Conservation (phyloP, 257 asterid genomes). For the Schizonepeta tenuifolia region DNA sequence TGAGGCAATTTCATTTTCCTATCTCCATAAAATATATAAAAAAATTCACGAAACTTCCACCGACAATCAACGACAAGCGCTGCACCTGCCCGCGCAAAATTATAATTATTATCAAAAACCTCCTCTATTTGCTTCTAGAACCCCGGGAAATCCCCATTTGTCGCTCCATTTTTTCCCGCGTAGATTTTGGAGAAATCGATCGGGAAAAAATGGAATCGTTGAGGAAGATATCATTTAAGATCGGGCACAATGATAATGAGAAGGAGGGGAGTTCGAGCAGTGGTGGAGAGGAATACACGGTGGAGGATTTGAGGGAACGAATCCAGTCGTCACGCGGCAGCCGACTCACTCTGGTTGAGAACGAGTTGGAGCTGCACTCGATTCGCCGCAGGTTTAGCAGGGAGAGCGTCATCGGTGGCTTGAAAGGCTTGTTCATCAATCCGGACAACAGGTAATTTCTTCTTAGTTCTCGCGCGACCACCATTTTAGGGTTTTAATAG, state of each 20-base stretch:
- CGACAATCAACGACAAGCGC: neutral
- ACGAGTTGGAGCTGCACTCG: slow-evolving; percentile 49
- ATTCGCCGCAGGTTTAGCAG: slow-evolving; percentile 54
- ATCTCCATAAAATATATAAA: neutral
- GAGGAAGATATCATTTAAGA: slow-evolving; percentile 33
- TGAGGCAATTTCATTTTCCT: neutral
- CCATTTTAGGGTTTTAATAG: slow-evolving; percentile 11
- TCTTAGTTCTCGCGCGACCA: neutral
- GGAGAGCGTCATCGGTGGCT: slow-evolving; percentile 55
- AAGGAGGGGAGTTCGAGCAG: slow-evolving; percentile 30
- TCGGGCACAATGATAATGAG: neutral
- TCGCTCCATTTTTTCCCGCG: neutral
- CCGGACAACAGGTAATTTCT: slow-evolving; percentile 65
- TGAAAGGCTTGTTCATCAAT: slow-evolving; percentile 55
- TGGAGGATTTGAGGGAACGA: slow-evolving; percentile 55
- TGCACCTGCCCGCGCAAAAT: no score
- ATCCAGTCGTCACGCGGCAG: slow-evolving; percentile 46
- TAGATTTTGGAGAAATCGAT: neutral
- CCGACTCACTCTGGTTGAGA: slow-evolving; percentile 46
- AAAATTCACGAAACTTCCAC: neutral
- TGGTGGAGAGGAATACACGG: slow-evolving; percentile 50
- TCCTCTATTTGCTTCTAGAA: neutral
- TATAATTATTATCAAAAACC: slow-evolving; percentile 18
- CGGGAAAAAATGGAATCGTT: slow-evolving; percentile 27
- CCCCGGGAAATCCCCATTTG: neutral